phyloP scores from a whole-genome alignment of 1,284 basidiomycete genomes.

The Ustilago cynodontis region DNA sequence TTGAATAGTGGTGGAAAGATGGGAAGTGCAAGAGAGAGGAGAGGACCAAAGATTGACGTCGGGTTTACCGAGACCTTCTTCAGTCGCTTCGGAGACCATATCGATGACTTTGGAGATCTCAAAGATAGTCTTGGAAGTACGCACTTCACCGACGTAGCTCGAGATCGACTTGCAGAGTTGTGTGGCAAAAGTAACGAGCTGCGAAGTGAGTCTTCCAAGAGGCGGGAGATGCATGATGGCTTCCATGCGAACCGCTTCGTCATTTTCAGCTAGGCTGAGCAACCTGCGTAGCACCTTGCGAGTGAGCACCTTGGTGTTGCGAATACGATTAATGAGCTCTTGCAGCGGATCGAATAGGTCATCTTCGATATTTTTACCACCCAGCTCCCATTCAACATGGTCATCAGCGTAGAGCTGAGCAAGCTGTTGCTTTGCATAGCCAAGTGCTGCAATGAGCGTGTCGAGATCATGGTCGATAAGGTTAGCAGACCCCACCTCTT shows the following conservation, averaged over 20 bases:
- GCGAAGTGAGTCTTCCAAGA: slow-evolving; percentile 54
- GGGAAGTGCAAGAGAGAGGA: slow-evolving; percentile 39
- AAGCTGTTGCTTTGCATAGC: slow-evolving; percentile 58
- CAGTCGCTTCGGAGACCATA: slow-evolving; percentile 48
- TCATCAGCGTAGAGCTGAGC: slow-evolving; percentile 55
- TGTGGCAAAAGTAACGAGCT: slow-evolving; percentile 61
- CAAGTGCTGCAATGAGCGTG: slow-evolving; percentile 63
- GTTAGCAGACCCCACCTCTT: slow-evolving; percentile 64
- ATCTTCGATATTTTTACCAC: slow-evolving; percentile 45
- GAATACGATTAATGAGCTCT: slow-evolving; percentile 56
- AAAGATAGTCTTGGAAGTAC: slow-evolving; percentile 46
- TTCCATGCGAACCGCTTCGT: slow-evolving; percentile 62
- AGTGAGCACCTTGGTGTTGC: slow-evolving; percentile 61
- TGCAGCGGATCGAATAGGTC: slow-evolving; percentile 60
- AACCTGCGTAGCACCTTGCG: slow-evolving; percentile 64
- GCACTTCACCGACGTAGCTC: slow-evolving; percentile 50
- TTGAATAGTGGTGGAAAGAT: slow-evolving; percentile 52
- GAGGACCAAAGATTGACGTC: slow-evolving; percentile 42
- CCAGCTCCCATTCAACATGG: slow-evolving; percentile 57
- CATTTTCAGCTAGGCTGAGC: slow-evolving; percentile 55
- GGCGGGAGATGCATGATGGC: slow-evolving; percentile 59
- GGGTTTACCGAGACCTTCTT: slow-evolving; percentile 49
- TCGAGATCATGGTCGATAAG: slow-evolving; percentile 67
- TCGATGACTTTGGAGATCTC: slow-evolving; percentile 38
- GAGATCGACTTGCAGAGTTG: slow-evolving; percentile 43